Percentiles rank a stretch among this genome's conserved stretches.
Conservation (phyloP, 805 yeast genomes). For the Dipodascus albidus region DNA sequence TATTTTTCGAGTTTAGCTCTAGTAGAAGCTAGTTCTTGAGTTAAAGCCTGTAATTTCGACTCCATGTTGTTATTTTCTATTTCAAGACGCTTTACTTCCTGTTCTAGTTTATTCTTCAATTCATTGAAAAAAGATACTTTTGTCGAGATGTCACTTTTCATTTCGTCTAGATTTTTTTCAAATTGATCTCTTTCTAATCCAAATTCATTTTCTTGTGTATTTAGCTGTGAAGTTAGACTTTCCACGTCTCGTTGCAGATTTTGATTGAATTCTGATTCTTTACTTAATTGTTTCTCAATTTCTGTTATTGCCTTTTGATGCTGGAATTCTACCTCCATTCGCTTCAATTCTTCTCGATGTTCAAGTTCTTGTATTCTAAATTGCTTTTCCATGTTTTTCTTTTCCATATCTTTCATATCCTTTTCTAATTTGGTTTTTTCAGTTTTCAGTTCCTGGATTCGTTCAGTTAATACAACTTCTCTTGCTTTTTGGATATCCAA, state of each 20-base stretch:
- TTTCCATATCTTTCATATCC: slow-evolving; percentile 22
- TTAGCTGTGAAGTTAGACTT: not conserved
- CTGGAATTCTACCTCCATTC: slow-evolving; percentile 20
- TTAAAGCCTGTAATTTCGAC: not conserved
- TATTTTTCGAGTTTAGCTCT: not conserved
- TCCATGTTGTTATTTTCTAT: not conserved
- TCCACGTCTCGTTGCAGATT: slow-evolving; percentile 12
- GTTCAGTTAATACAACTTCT: slow-evolving; percentile 3
- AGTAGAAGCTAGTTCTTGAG: not conserved
- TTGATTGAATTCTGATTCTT: slow-evolving; percentile 14
- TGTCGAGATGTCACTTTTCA: not conserved
- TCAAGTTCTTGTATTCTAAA: slow-evolving; percentile 29
- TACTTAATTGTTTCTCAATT: slow-evolving; percentile 20
- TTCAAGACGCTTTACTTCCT: not conserved
- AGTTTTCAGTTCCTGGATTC: slow-evolving; percentile 22
- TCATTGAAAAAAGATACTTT: not conserved
- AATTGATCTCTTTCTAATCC: not conserved
- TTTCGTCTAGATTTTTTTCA: not conserved
- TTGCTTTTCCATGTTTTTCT: slow-evolving; percentile 16
- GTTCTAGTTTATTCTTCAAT: not conserved
- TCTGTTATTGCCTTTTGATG: slow-evolving; percentile 18
- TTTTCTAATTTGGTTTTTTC: slow-evolving; percentile 28
- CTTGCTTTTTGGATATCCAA: not conserved
- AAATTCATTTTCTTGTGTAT: not conserved
- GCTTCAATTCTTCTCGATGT: slow-evolving; percentile 25